Base-by-base conservation (phyloP, 2,329 filamentous ascomycete genomes). In the Amphichorda felina region DNA sequence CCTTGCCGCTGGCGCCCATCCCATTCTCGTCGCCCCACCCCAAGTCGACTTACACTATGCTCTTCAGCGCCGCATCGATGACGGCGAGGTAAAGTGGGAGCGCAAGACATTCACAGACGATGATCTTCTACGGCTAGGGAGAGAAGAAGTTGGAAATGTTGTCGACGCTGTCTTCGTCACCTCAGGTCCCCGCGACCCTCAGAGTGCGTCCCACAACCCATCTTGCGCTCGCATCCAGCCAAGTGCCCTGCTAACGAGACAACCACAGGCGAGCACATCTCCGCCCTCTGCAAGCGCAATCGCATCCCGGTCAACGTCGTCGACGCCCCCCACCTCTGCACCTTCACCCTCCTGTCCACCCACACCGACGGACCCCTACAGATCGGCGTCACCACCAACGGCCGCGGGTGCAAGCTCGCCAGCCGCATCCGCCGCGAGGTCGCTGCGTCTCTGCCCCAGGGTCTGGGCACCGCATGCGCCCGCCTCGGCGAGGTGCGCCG, bases 91-190 rank as follows among this genome's bases (percentile, higher is more conserved):
- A 5, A 57, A 70, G 43, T 86, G 82, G 80, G 49, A 79, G 21
- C 64, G 70, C 45, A 72, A 75, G 39, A 52, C 62, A 0, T 94
- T 95, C 46, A 55, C 72, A 34, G 79, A 89, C 26, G 59, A 63
- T 0, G 82, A 95, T 52, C 57, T 95, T 36, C 77, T 76, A 28
- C 75, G 66, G 1, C 62, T 94, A 3, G 91, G 91, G n/a, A 72
- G 91, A 35, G 69, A 75, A 28, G 85, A 93, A 39, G 79, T 94
- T 8, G 78, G 74, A 42, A 52, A 62, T 36, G 75, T 93, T 4
- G 89, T 94, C 13, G 91, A 98, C 56, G 82, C 83, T 37, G 91
- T 98, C 27, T 96, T 96, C 56, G 78, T 96, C 26, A 94, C 87
- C 1, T 54, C 61, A 45, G 47, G 52, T 55, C 65, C 78, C 50